These are phyloP conservation scores for Metschnikowia lunata DNA, from an alignment of 805 yeast species.

Conservation along the genomic window DNA sequence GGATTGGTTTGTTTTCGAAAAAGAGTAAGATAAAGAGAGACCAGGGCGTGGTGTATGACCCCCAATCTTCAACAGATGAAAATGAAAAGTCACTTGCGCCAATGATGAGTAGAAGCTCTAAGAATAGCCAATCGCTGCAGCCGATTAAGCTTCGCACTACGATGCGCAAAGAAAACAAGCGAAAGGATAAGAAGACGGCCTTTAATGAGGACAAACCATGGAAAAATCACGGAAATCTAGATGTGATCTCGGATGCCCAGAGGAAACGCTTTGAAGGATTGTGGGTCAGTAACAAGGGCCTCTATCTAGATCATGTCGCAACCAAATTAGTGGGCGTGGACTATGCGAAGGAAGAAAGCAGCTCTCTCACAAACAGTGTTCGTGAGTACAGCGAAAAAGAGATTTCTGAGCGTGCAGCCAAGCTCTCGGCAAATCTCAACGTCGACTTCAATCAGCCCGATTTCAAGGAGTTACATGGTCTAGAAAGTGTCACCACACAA, in stretches of 20 bases:
- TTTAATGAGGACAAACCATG: slow-evolving; percentile 92
- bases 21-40: slow-evolving; percentile 7
- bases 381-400: slow-evolving; percentile 16
- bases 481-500: slow-evolving; percentile 23
- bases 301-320: slow-evolving; percentile 42
- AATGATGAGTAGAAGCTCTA: neutral
- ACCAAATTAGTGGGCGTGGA: slow-evolving; percentile 33
- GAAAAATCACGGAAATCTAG: slow-evolving; percentile 73
- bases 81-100: slow-evolving; percentile 3
- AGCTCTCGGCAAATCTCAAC: slow-evolving; percentile 24
- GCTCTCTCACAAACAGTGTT: slow-evolving; percentile 8
- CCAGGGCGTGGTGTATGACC: slow-evolving; percentile 10
- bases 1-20: slow-evolving; percentile 10
- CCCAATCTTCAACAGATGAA: slow-evolving; percentile 6
- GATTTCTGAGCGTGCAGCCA: slow-evolving; percentile 17
- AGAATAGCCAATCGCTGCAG: slow-evolving; percentile 1
- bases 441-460: slow-evolving; percentile 22
- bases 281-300: slow-evolving; percentile 86
- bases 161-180: slow-evolving; percentile 41
- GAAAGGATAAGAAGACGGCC: slow-evolving; percentile 35
- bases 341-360: slow-evolving; percentile 16
- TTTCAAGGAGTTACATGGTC: slow-evolving; percentile 27
- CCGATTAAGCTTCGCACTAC: slow-evolving; percentile 47
- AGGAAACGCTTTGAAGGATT: slow-evolving; percentile 88
- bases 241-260: slow-evolving; percentile 55